Evolutionary conservation across 768 basidiomycete species (phyloP).

Genomic region (Phlebiopsis gigantea): DNA sequence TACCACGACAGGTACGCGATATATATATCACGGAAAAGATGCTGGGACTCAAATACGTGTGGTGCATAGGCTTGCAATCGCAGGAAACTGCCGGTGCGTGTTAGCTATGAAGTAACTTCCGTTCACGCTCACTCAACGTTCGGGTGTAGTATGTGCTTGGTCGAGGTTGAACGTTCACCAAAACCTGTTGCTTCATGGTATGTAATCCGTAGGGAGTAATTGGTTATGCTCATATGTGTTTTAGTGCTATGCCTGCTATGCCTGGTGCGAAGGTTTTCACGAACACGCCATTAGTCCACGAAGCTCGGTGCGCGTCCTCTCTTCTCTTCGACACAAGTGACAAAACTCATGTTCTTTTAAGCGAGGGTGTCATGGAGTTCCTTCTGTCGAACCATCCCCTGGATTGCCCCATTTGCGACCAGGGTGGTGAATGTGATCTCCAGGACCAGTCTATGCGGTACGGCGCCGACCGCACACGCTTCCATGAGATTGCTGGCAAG

Average conservation of each 20-base stretch:
- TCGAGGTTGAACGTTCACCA: conserved; percentile 93
- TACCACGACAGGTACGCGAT: conserved; percentile 72
- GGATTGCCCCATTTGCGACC: conserved; percentile 98
- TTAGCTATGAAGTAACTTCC: background rate
- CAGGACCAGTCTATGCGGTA: conserved; percentile 99
- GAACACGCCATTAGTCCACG: conserved; percentile 85
- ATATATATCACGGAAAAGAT: background rate
- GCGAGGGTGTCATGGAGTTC: conserved; percentile 99
- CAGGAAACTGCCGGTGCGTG: conserved; percentile 91
- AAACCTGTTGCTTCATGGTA: conserved; percentile 95
- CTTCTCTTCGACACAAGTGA: too few species aligned
- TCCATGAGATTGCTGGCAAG: conserved; percentile 98
- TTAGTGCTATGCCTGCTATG: conserved; percentile 96
- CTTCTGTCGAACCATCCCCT: conserved; percentile 95
- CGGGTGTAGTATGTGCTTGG: conserved; percentile 84
- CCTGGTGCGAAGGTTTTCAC: conserved; percentile 89
- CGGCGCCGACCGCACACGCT: conserved; percentile 93
- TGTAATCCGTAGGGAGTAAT: conserved; percentile 16
- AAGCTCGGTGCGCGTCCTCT: conserved; percentile 54
- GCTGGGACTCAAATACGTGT: conserved; percentile 6
- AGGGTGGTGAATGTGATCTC: conserved; percentile 97
- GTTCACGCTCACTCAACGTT: conserved; percentile 7
- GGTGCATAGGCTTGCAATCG: conserved; percentile 56
- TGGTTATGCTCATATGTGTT: background rate
- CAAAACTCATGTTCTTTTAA: conserved; percentile 24